phyloP scores from a whole-genome alignment of 2,329 filamentous ascomycete species.

The Fusarium sp. region DNA sequence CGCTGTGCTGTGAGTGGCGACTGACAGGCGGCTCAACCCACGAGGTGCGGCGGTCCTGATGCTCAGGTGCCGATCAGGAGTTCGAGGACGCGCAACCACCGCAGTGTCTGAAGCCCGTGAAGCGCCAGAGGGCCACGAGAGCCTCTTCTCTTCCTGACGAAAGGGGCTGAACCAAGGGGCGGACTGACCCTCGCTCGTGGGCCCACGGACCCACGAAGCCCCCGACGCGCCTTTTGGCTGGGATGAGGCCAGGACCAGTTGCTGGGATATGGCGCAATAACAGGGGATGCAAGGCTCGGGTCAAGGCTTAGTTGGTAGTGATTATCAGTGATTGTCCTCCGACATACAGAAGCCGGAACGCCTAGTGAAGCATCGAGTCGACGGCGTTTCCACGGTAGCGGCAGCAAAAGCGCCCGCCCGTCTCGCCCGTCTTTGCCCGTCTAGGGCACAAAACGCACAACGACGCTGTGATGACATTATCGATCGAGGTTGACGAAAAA shows the following conservation, averaged over 20 bases:
- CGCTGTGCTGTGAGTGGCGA: constrained; percentile 17
- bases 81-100: constrained; percentile 48
- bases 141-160: constrained; percentile 42
- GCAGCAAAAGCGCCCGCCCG: constrained; percentile 17
- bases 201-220: constrained; percentile 37
- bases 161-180: constrained; percentile 38
- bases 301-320: constrained; percentile 36
- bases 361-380: constrained; percentile 18
- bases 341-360: constrained; percentile 15
- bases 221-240: constrained; percentile 36
- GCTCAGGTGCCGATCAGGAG: constrained; percentile 41
- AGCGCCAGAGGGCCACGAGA: constrained; percentile 29
- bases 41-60: constrained; percentile 15
- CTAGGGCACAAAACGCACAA: neutral
- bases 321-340: constrained; percentile 35
- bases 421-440: neutral
- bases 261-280: constrained; percentile 48
- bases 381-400: constrained; percentile 16
- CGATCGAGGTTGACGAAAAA: constrained; percentile 5
- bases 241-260: constrained; percentile 30
- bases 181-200: constrained; percentile 37
- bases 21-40: constrained; percentile 28
- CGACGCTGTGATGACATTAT: constrained; percentile 14
- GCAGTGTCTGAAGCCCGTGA: constrained; percentile 23
- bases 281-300: constrained; percentile 45